These are phyloP conservation scores for Telfairia occidentalis DNA, from an alignment of 331 rosid species.

Conservation along the genomic window DNA sequence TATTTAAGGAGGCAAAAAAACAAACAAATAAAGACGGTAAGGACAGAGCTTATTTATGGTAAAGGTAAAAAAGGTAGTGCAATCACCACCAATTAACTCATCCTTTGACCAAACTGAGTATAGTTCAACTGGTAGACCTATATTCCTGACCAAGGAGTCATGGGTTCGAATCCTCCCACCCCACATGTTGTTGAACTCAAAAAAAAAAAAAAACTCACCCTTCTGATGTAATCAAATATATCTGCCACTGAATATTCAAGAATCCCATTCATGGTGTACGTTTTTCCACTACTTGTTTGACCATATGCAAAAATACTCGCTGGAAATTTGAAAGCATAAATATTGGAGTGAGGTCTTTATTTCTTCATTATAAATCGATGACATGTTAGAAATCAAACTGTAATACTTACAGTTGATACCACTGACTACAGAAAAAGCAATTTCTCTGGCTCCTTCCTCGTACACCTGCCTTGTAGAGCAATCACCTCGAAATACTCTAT, in stretches of 20 bases:
- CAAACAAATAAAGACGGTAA: constrained; percentile 9
- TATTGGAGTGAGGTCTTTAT: constrained; percentile 8
- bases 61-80: background rate
- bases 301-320: constrained; percentile 97
- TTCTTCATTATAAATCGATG: constrained; percentile 5
- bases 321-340: constrained; percentile 28
- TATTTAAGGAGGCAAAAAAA: background rate
- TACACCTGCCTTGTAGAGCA: constrained; percentile 76
- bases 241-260: constrained; percentile 78
- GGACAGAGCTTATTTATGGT: background rate
- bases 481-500: constrained; percentile 82
- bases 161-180: no score
- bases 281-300: constrained; percentile 98
- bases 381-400: constrained; percentile 19
- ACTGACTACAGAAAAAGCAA: constrained; percentile 81
- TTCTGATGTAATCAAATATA: constrained; percentile 70
- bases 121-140: no score
- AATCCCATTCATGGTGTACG: constrained; percentile 95
- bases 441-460: constrained; percentile 79
- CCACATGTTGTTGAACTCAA: no score
- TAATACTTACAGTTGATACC: constrained; percentile 83
- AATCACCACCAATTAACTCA: constrained; percentile 21
- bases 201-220: no score
- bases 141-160: no score
- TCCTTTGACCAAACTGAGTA: no score